Evolutionary conservation across 306 rosid species (phyloP).

Genomic region (Lagenaria siceraria): DNA sequence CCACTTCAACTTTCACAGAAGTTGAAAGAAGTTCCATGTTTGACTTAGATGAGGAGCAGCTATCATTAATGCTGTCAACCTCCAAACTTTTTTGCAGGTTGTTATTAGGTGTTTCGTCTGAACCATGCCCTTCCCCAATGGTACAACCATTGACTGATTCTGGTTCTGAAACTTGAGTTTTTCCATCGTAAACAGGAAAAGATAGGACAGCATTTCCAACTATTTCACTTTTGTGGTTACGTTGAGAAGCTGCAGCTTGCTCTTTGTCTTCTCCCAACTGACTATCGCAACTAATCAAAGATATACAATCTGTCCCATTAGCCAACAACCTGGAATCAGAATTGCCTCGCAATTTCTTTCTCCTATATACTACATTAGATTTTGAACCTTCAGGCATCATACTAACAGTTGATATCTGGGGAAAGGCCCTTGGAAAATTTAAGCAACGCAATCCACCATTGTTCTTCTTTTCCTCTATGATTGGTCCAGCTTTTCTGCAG

Average conservation of each 20-base stretch:
- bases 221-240: conserved; percentile 24
- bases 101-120: conserved; percentile 25
- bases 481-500: conserved; percentile 36
- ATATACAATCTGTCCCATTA: conserved; percentile 23
- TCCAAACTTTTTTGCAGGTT: conserved; percentile 32
- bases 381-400: conserved; percentile 36
- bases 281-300: conserved; percentile 34
- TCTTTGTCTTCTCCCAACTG: conserved; percentile 32
- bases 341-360: conserved; percentile 44
- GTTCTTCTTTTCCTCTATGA: conserved; percentile 27
- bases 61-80: conserved; percentile 55
- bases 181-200: conserved; percentile 16
- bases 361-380: conserved; percentile 44
- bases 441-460: conserved; percentile 30
- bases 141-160: conserved; percentile 12
- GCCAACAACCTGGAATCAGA: conserved; percentile 16
- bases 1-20: conserved; percentile 39
- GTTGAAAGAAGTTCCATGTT: conserved; percentile 44
- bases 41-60: conserved; percentile 89
- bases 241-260: conserved; percentile 27
- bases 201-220: conserved; percentile 15
- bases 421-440: conserved; percentile 22
- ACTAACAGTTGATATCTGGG: conserved; percentile 36
- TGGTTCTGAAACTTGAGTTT: conserved; percentile 10
- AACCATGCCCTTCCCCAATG: conserved; percentile 9